phyloP scores from a whole-genome alignment of 345 rosid genomes.

The Rhodomyrtus tomentosa region DNA sequence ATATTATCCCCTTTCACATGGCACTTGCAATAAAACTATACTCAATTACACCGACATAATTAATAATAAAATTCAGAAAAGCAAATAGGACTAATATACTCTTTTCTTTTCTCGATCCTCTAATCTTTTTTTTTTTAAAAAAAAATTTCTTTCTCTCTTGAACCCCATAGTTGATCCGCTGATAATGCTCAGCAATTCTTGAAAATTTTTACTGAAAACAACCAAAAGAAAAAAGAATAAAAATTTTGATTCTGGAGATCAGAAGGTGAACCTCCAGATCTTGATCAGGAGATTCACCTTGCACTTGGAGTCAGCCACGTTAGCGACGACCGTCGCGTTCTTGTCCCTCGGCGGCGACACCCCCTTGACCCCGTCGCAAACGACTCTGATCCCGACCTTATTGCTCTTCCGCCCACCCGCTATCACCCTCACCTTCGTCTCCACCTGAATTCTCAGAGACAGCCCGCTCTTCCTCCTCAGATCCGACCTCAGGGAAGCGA shows the following conservation, averaged over 20 bases:
- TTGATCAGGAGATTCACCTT: slow-evolving; percentile 76
- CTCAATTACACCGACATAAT: background rate
- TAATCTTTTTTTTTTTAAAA: too few relatives aligned
- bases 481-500: slow-evolving; percentile 50
- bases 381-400: slow-evolving; percentile 69
- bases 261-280: slow-evolving; percentile 88
- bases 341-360: slow-evolving; percentile 54
- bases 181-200: background rate
- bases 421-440: slow-evolving; percentile 53
- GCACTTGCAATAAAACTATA: background rate
- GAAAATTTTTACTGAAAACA: background rate
- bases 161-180: background rate
- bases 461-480: slow-evolving; percentile 48
- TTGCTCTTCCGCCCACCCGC: slow-evolving; percentile 48
- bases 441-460: slow-evolving; percentile 40
- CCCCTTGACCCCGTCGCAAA: slow-evolving; percentile 61
- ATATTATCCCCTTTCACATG: background rate
- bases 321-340: slow-evolving; percentile 56
- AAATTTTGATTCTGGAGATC: background rate
- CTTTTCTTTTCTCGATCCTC: background rate
- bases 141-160: background rate
- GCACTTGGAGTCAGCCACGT: slow-evolving; percentile 38
- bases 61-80: background rate
- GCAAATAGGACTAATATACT: background rate
- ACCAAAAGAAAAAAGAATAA: background rate